These are phyloP conservation scores for Epichloe uncinata DNA, from an alignment of 2,329 filamentous ascomycete species.

Conservation along the genomic window DNA sequence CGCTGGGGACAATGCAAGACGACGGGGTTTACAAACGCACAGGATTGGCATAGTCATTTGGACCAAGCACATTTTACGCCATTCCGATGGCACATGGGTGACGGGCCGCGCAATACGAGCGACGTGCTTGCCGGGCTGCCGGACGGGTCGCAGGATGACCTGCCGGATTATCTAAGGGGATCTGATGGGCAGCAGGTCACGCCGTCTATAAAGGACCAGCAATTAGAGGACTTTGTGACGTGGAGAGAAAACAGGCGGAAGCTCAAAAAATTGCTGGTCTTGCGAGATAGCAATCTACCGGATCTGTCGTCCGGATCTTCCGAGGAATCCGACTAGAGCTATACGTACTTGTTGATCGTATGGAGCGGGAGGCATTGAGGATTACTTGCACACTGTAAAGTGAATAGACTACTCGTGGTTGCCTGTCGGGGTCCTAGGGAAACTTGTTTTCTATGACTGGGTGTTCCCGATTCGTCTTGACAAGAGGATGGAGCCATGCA, in stretches of 20 bases:
- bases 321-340: neutral
- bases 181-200: slow-evolving; percentile 42
- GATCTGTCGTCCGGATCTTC: slow-evolving; percentile 1
- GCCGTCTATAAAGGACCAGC: slow-evolving; percentile 39
- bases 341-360: no score
- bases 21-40: slow-evolving; percentile 5
- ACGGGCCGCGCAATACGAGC: slow-evolving; percentile 36
- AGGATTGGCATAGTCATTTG: slow-evolving; percentile 34
- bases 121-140: slow-evolving; percentile 9
- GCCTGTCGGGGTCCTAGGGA: no score
- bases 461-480: no score
- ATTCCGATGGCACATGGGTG: slow-evolving; percentile 45
- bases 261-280: slow-evolving; percentile 30
- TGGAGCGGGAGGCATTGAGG: neutral
- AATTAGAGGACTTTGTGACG: slow-evolving; percentile 34
- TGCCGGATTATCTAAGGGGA: slow-evolving; percentile 40
- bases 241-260: slow-evolving; percentile 30
- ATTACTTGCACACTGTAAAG: neutral
- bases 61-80: slow-evolving; percentile 39
- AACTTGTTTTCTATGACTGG: no score
- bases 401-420: no score
- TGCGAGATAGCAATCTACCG: slow-evolving; percentile 32
- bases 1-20: slow-evolving; percentile 20
- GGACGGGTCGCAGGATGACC: slow-evolving; percentile 14
- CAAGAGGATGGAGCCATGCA: no score